Evolutionary conservation across 2,329 filamentous ascomycete species (phyloP).

Genomic region (Bipolaris cookei): DNA sequence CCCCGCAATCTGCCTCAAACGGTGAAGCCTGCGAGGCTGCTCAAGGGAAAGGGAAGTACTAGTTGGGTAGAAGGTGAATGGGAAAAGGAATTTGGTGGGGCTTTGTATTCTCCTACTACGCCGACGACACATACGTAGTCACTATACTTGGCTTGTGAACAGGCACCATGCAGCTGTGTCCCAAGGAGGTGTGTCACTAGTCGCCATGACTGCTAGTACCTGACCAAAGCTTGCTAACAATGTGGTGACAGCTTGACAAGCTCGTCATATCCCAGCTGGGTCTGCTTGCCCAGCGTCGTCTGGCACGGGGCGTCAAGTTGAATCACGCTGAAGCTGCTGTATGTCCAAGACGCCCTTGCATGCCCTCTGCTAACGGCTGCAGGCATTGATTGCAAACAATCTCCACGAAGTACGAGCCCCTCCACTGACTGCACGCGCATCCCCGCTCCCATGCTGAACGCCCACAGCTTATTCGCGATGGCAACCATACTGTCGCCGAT

Average conservation of each 20-base stretch:
- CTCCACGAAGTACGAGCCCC: constrained; percentile 73
- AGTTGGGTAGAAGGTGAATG: not conserved
- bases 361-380: constrained; percentile 36
- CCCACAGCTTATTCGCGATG: constrained; percentile 86
- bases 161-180: constrained; percentile 46
- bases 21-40: constrained; percentile 10
- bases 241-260: constrained; percentile 79
- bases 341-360: constrained; percentile 22
- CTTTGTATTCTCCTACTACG: not conserved
- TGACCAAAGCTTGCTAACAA: constrained; percentile 30
- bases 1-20: constrained; percentile 16
- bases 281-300: constrained; percentile 81
- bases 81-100: not conserved
- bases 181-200: constrained; percentile 43
- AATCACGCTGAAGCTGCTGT: constrained; percentile 91
- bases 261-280: constrained; percentile 90
- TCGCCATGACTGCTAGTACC: not conserved
- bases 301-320: constrained; percentile 84
- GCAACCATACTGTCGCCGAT: constrained; percentile 86
- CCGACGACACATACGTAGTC: not conserved
- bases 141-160: not conserved
- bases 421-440: constrained; percentile 2
- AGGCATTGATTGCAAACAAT: constrained; percentile 84
- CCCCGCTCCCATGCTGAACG: constrained; percentile 30
- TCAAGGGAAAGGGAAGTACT: not conserved